Evolutionary conservation across 345 rosid genomes (phyloP).

Genomic region (Corchorus olitorius): DNA sequence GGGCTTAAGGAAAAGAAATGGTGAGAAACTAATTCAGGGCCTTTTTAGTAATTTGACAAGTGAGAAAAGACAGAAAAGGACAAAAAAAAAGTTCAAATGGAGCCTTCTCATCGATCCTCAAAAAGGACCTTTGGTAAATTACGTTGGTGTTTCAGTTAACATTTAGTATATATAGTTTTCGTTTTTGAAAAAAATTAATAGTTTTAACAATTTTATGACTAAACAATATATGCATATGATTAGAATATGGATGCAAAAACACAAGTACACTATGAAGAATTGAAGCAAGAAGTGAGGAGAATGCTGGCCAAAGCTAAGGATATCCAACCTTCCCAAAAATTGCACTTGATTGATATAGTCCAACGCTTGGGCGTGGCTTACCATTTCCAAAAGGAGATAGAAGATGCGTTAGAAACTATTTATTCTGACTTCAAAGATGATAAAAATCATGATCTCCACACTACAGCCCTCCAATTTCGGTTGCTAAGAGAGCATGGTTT

Average conservation of each 20-base stretch:
- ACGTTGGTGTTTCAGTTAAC: too few species aligned
- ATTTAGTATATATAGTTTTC: too few species aligned
- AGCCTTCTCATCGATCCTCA: too few species aligned
- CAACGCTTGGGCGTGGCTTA: constrained; percentile 32
- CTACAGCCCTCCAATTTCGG: constrained; percentile 22
- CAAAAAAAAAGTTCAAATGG: too few species aligned
- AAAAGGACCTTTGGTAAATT: too few species aligned
- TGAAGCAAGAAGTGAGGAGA: constrained; percentile 27
- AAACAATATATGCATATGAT: neutral
- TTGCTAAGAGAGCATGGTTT: constrained; percentile 28
- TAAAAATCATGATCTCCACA: neutral
- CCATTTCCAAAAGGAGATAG: constrained; percentile 28
- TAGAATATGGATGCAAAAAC: constrained; percentile 1
- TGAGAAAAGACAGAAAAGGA: too few species aligned
- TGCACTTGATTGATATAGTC: constrained; percentile 30
- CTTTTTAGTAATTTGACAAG: too few species aligned
- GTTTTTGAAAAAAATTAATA: too few species aligned
- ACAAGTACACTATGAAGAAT: neutral
- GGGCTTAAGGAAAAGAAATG: too few species aligned
- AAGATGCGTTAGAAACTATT: constrained; percentile 7
- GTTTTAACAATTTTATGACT: too few species aligned
- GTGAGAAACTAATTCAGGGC: too few species aligned
- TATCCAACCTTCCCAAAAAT: neutral
- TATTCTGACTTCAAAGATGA: neutral
- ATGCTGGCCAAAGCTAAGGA: neutral